Evolutionary conservation across 768 basidiomycete species (phyloP).

Genomic region (Termitomyces sp.): DNA sequence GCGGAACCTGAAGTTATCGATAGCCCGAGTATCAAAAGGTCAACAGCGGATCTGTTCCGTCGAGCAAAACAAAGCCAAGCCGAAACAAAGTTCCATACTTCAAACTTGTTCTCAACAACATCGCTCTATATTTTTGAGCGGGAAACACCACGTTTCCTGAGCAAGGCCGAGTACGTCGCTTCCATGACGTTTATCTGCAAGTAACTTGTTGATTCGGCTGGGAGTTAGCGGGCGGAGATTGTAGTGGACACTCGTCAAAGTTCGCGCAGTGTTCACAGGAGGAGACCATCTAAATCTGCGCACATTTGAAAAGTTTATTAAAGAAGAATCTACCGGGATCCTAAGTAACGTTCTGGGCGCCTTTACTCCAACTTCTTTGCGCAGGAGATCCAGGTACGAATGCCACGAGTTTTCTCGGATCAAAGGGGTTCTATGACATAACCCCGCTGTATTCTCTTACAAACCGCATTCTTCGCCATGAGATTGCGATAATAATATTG

Average conservation of each 20-base stretch:
- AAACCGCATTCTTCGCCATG: conserved; percentile 8
- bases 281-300: neutral
- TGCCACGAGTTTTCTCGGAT: conserved; percentile 7
- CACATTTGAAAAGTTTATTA: neutral
- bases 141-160: neutral
- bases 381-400: conserved; percentile 17
- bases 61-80: conserved; percentile 11
- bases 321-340: neutral
- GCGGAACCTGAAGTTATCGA: neutral
- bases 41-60: neutral
- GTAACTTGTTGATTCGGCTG: neutral
- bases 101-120: too few species aligned
- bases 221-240: conserved; percentile 11
- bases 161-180: neutral
- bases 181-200: conserved; percentile 1
- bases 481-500: conserved; percentile 14
- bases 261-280: neutral
- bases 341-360: conserved; percentile 1
- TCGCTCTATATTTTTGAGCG: neutral
- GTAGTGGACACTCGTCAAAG: conserved; percentile 6
- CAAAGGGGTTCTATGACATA: conserved; percentile 7
- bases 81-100: conserved; percentile 1
- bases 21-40: neutral
- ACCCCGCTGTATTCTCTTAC: conserved; percentile 15
- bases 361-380: conserved; percentile 2